These are phyloP conservation scores for Cardamine occulta DNA, from an alignment of 345 rosid genomes.

Conservation along the genomic window DNA sequence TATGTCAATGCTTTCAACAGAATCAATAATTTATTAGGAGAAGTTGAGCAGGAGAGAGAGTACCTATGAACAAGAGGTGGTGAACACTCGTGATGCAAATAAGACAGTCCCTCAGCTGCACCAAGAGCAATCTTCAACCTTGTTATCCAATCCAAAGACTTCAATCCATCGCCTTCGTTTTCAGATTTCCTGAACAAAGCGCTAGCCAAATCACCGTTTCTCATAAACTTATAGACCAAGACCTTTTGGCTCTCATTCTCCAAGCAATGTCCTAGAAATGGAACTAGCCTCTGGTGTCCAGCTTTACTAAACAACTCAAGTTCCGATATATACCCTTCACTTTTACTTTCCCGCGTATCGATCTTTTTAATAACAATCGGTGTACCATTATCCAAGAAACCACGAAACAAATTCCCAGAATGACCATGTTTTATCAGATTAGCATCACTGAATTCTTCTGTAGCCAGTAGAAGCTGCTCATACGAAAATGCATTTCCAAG, in stretches of 20 bases:
- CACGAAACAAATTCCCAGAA: conserved; percentile 86
- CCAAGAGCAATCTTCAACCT: conserved; percentile 95
- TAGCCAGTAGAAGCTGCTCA: conserved; percentile 78
- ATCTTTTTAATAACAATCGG: conserved; percentile 76
- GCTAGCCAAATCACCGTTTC: conserved; percentile 80
- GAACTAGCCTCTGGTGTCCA: conserved; percentile 78
- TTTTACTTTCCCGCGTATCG: conserved; percentile 55
- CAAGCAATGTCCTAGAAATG: conserved; percentile 81
- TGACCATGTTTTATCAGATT: conserved; percentile 91
- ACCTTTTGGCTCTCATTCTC: conserved; percentile 84
- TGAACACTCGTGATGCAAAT: conserved; percentile 88
- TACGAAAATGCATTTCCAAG: conserved; percentile 77
- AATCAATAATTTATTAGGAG: background rate
- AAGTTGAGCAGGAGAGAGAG: conserved; percentile 11
- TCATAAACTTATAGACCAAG: conserved; percentile 86
- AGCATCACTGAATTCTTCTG: conserved; percentile 65
- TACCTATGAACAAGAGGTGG: conserved; percentile 98
- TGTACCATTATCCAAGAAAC: conserved; percentile 62
- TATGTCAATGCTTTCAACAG: conserved; percentile 5
- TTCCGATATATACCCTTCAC: conserved; percentile 68
- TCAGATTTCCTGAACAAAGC: conserved; percentile 68
- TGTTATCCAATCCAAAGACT: conserved; percentile 97
- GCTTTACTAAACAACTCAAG: conserved; percentile 83
- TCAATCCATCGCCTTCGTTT: conserved; percentile 69
- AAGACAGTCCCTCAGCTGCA: conserved; percentile 86